Evolutionary conservation across 148 eudicot species (phyloP), one percentile per base, ranked within the genome.

Genomic region (Dysphania ambrosioides): DNA sequence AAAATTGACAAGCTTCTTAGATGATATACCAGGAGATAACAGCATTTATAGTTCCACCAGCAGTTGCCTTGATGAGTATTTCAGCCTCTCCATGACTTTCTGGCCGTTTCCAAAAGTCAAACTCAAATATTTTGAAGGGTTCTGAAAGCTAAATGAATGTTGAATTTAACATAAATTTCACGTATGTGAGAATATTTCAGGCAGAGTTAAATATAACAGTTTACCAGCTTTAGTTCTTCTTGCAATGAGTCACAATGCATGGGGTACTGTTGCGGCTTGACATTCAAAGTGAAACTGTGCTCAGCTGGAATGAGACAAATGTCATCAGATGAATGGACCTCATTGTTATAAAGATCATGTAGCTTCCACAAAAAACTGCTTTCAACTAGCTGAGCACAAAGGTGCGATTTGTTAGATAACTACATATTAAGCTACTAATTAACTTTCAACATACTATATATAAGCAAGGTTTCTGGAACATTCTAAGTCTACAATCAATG

Each of bases 71-170:
- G 78, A 93, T 80, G 49, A 61, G 78, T 58, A 89, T 66, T 26
- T 87, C 85, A 59, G 76, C 75, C 80, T 89, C 85, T 21, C 94
- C 88, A 51, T 19, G 82, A 82, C 94, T 93, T 63, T 89, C 92
- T 72, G 98, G 98, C 82, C 97, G 86, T 88, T 81, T 93, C 88
- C 86, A 93, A 77, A 93, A 93, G 80, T 93, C 97, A 83, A 93
- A 88, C 74, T 93, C 97, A 85, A 93, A 91, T 64, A 93, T 80
- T 87, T 86, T 85, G 94, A 93, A 93, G 75, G 98, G 98, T 81
- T 93, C 97, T 88, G 98, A 93, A 65, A 93, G 92, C 98, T 93
- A 90, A 74, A 85, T 49, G 59, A 74, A 71, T 80, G 68, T 47
- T 79, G 78, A 73, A 83, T 56, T 83, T 75, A 90, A 86, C 72